Evolutionary conservation across 2,329 filamentous ascomycete species (phyloP), one percentile per base, ranked within the genome.

Genomic region (Neopestalotiopsis sp.): DNA sequence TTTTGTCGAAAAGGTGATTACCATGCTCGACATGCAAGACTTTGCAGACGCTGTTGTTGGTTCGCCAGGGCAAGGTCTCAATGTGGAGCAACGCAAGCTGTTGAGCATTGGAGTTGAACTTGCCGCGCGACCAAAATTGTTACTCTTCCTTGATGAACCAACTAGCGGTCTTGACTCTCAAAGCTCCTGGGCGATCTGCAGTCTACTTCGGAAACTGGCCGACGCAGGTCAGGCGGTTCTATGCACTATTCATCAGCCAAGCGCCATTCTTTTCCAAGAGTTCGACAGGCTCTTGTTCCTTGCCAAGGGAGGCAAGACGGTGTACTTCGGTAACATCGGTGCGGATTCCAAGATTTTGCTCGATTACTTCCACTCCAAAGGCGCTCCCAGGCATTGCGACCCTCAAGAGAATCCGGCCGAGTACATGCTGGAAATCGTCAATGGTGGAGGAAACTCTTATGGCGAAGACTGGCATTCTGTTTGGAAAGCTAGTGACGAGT

Each of bases 141-240:
- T 93, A 67, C 84, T 94, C 40, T 93, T 93, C 84, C 84, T 94
- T n/a, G 91, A 94, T 74, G 92, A 94, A 76, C 92, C 92, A 3
- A 94, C 91, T 2, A 93, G 90, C 24, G 91, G 91, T 78, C 85
- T 94, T n/a, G 91, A 94, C 77, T 89, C 86, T 75, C 90, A 93
- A 75, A 92, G 91, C 1, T 91, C 91, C 1, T 93, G 90, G 89
- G 89, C 90, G 69, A 93, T 93, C 75, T 86, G 89, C 58, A 86
- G 88, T 76, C 83, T 94, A 9, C 84, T 94, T 66, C 86, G 91
- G 71, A 93, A 92, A 72, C 80, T 90, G 2, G 83, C 86, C 0
- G 75, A 81, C 56, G 76, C 75, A 1, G 81, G 81, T 1, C 82
- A 84, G 70, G 81, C 81, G 12, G 75, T 84, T 6, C 73, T 84